phyloP scores from a whole-genome alignment of 352 stramenopile species.

The Phytophthora pinifolia region DNA sequence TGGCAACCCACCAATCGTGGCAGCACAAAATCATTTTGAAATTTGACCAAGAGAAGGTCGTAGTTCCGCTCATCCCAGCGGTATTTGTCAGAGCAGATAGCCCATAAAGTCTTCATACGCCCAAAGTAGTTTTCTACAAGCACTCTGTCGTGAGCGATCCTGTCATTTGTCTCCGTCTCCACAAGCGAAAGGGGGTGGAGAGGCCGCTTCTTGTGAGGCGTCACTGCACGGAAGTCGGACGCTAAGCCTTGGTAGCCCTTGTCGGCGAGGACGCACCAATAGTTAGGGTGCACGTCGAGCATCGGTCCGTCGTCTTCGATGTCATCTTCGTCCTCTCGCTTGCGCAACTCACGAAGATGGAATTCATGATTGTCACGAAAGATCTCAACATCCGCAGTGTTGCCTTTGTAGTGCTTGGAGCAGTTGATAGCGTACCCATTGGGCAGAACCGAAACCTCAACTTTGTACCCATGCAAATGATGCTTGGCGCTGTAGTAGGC shows the following conservation, averaged over 20 bases:
- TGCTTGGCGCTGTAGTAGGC: slow-evolving; percentile 20
- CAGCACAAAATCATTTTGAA: too few species aligned
- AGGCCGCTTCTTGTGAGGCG: background rate
- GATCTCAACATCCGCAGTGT: slow-evolving; percentile 8
- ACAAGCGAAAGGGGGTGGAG: slow-evolving; percentile 1
- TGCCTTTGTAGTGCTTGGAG: slow-evolving; percentile 6
- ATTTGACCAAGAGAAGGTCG: slow-evolving; percentile 23
- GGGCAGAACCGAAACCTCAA: slow-evolving; percentile 21
- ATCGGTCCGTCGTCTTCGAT: background rate
- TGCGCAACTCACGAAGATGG: slow-evolving; percentile 2
- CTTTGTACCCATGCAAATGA: slow-evolving; percentile 20
- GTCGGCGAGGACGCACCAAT: slow-evolving; percentile 3
- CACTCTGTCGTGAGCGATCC: slow-evolving; percentile 25
- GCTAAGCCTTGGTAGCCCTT: slow-evolving; percentile 12
- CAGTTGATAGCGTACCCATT: slow-evolving; percentile 18
- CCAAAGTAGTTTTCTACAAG: slow-evolving; percentile 27
- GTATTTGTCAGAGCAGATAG: slow-evolving; percentile 18
- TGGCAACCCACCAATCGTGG: too few species aligned
- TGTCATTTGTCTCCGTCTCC: slow-evolving; percentile 14
- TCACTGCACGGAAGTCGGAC: slow-evolving; percentile 1
- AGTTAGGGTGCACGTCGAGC: background rate
- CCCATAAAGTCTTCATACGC: slow-evolving; percentile 17
- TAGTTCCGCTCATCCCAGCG: slow-evolving; percentile 19
- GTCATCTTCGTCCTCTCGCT: background rate
- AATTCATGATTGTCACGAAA: slow-evolving; percentile 7